phyloP scores from a whole-genome alignment of 2,329 filamentous ascomycete genomes.

The Ophiostoma novo-ulmi region DNA sequence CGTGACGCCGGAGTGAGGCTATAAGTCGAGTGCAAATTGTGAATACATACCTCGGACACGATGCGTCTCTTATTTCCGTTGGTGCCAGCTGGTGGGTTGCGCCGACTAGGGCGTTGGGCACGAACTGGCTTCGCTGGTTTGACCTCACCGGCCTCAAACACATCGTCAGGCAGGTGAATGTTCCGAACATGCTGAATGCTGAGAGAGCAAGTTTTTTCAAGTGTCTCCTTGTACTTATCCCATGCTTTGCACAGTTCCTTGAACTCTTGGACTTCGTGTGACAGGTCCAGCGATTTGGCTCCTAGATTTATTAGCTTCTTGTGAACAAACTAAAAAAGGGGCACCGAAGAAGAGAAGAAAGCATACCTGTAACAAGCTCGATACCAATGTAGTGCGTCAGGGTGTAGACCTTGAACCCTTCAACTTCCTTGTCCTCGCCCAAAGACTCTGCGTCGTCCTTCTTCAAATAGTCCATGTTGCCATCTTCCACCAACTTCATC shows the following conservation, averaged over 20 bases:
- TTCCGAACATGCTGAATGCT: conserved; percentile 79
- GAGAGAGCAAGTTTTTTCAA: conserved; percentile 57
- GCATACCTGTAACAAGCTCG: conserved; percentile 68
- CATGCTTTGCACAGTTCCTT: conserved; percentile 74
- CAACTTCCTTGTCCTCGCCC: background rate
- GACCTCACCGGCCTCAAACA: conserved; percentile 75
- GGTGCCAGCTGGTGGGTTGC: conserved; percentile 42
- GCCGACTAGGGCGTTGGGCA: conserved; percentile 33
- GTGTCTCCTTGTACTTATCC: conserved; percentile 67
- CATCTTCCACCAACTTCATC: conserved; percentile 50
- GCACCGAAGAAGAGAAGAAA: background rate
- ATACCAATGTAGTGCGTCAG: conserved; percentile 93
- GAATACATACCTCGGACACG: conserved; percentile 29
- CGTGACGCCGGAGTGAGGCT: background rate
- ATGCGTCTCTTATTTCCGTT: conserved; percentile 45
- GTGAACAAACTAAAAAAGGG: conserved; percentile 33
- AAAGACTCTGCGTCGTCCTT: conserved; percentile 38
- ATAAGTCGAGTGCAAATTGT: background rate
- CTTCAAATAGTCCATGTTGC: conserved; percentile 45
- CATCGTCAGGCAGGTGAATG: conserved; percentile 80
- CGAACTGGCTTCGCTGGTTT: conserved; percentile 57
- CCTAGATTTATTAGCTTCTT: conserved; percentile 38
- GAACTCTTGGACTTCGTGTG: conserved; percentile 79
- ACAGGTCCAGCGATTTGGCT: conserved; percentile 68
- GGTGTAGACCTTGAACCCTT: conserved; percentile 60